Conservation (phyloP, 78 protist species). For the Dictyostelium firmibasis region DNA sequence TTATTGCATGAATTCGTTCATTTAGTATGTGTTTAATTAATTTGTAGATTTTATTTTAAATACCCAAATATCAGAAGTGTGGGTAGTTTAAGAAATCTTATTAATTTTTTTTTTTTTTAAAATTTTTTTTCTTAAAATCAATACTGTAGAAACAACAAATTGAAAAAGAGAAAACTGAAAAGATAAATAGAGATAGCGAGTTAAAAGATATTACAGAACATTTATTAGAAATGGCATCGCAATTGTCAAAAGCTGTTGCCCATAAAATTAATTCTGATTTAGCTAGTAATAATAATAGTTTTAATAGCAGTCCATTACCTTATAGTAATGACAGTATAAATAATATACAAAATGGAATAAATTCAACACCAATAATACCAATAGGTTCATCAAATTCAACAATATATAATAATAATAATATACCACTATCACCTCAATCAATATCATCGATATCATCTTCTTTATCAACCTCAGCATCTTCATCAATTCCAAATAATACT, state of each 20-base stretch:
- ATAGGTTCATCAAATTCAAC: background rate
- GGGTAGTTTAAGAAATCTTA: background rate
- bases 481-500: background rate
- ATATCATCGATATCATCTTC: background rate
- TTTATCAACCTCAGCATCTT: background rate
- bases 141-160: slow-evolving; percentile 55
- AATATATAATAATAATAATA: background rate
- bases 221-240: slow-evolving; percentile 67
- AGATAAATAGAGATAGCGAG: slow-evolving; percentile 32
- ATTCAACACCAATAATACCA: background rate
- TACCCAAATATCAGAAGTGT: too few relatives aligned
- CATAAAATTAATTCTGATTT: background rate
- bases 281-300: background rate
- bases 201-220: slow-evolving; percentile 68
- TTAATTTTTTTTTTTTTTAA: background rate
- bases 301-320: background rate
- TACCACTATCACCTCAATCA: background rate
- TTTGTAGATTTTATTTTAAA: too few relatives aligned
- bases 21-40: too few relatives aligned
- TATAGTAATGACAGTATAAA: background rate
- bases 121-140: background rate
- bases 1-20: slow-evolving; percentile 22
- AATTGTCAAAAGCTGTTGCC: slow-evolving; percentile 42
- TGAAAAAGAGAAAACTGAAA: slow-evolving; percentile 61
- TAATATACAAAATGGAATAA: background rate